Evolutionary conservation across 768 basidiomycete species (phyloP).

Genomic region (Pulveroboletus ravenelii): DNA sequence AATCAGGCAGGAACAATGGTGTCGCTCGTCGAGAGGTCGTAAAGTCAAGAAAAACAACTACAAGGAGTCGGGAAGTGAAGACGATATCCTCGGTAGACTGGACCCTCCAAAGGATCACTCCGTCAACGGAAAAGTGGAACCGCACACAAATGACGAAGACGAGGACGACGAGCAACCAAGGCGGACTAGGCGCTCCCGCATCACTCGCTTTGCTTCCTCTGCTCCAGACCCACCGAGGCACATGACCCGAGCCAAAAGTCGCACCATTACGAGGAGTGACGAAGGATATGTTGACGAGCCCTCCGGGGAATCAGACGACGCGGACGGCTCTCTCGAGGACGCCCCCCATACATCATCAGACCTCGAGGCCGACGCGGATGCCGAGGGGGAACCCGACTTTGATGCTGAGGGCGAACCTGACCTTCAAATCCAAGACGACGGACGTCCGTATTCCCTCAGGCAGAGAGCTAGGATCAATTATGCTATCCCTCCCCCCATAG

Average conservation of each 20-base stretch:
- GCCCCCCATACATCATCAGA: constrained; percentile 40
- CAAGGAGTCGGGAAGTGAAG: constrained; percentile 43
- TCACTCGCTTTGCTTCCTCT: constrained; percentile 3
- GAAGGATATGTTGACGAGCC: constrained; percentile 49
- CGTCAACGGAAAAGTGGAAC: constrained; percentile 20
- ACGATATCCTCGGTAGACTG: constrained; percentile 28
- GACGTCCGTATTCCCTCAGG: constrained; percentile 52
- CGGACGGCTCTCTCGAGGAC: constrained; percentile 57
- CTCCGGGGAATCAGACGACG: constrained; percentile 47
- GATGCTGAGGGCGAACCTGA: constrained; percentile 37
- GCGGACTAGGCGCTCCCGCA: constrained; percentile 13
- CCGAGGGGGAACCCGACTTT: constrained; percentile 36
- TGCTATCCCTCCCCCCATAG: constrained; percentile 75
- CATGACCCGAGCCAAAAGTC: constrained; percentile 26
- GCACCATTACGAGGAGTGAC: constrained; percentile 38
- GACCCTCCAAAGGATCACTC: constrained; percentile 4
- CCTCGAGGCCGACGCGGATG: constrained; percentile 33
- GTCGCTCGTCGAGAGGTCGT: constrained; percentile 38
- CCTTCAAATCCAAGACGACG: constrained; percentile 38
- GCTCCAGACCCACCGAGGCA: constrained; percentile 1
- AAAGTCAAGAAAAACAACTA: constrained; percentile 37
- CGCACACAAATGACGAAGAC: constrained; percentile 27
- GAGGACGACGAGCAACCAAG: constrained; percentile 26
- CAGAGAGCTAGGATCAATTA: constrained; percentile 68
- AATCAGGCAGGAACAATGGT: constrained; percentile 10